phyloP scores from a whole-genome alignment of 2,329 filamentous ascomycete genomes.

The Didymella segeticola region DNA sequence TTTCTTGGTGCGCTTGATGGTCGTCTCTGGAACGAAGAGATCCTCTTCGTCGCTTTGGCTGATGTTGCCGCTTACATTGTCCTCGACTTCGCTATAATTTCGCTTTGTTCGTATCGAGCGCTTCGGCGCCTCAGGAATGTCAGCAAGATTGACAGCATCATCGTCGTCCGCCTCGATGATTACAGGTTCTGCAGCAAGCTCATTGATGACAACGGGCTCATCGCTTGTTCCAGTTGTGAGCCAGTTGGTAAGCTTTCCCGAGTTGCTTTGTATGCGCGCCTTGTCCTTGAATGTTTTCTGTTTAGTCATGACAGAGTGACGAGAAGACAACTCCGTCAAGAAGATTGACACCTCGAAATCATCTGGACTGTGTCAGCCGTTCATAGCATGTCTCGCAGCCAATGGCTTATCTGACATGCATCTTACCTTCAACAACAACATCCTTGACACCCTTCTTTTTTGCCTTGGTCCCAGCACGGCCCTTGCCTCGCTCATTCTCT shows the following conservation, averaged over 20 bases:
- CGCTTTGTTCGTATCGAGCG: slow-evolving; percentile 26
- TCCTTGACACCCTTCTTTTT: slow-evolving; percentile 90
- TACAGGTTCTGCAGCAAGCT: slow-evolving; percentile 54
- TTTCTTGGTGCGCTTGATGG: slow-evolving; percentile 29
- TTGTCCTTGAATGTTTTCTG: slow-evolving; percentile 71
- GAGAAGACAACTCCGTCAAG: slow-evolving; percentile 81
- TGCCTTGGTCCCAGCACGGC: slow-evolving; percentile 60
- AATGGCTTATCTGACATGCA: not conserved
- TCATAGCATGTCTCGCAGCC: not conserved
- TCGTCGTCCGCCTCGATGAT: slow-evolving; percentile 65
- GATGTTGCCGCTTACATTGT: slow-evolving; percentile 21
- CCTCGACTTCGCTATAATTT: slow-evolving; percentile 9
- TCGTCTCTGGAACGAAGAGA: slow-evolving; percentile 28
- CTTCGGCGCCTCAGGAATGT: slow-evolving; percentile 61
- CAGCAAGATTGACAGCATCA: slow-evolving; percentile 58
- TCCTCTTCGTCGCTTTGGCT: slow-evolving; percentile 46
- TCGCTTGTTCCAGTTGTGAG: slow-evolving; percentile 51
- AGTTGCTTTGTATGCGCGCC: slow-evolving; percentile 54
- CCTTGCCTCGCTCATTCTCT: slow-evolving; percentile 73
- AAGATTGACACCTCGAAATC: slow-evolving; percentile 97
- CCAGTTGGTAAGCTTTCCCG: slow-evolving; percentile 56
- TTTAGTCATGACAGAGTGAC: slow-evolving; percentile 86
- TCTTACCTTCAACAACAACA: slow-evolving; percentile 77
- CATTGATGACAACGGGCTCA: slow-evolving; percentile 51
- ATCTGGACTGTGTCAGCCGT: slow-evolving; percentile 61